These are phyloP conservation scores for Amylostereum chailletii DNA, from an alignment of 1,284 basidiomycete species.

Conservation along the genomic window DNA sequence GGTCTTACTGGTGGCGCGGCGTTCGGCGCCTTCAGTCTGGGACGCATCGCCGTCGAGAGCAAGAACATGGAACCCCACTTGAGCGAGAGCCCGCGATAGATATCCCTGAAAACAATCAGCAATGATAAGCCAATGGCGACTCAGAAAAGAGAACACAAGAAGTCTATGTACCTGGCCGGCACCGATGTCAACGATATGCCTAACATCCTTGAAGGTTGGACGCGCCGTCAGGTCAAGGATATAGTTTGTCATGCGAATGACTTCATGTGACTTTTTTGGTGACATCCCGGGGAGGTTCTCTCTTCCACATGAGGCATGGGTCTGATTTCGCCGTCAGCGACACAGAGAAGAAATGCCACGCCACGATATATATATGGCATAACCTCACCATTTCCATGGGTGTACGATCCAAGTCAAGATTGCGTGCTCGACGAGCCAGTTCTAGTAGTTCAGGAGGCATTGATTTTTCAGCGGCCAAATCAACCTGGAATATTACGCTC, in stretches of 20 bases:
- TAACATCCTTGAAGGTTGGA: conserved; percentile 12
- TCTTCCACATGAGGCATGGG: neutral
- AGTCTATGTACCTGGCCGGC: conserved; percentile 38
- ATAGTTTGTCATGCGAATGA: conserved; percentile 35
- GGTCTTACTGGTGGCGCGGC: conserved; percentile 18
- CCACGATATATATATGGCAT: neutral
- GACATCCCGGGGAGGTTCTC: conserved; percentile 31
- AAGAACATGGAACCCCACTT: conserved; percentile 32
- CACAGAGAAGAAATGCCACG: neutral
- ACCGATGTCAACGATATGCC: conserved; percentile 40
- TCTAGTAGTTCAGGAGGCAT: neutral
- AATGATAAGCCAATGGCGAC: conserved; percentile 4
- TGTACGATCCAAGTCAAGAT: neutral
- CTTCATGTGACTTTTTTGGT: conserved; percentile 48
- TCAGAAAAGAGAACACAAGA: conserved; percentile 2
- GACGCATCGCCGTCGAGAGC: conserved; percentile 40
- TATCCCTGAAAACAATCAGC: conserved; percentile 29
- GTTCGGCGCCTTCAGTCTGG: conserved; percentile 35
- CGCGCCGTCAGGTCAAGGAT: conserved; percentile 20
- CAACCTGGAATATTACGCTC: neutral
- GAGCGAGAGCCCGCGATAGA: conserved; percentile 33
- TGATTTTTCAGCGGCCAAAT: neutral
- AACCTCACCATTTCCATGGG: neutral
- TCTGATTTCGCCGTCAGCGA: conserved; percentile 1
- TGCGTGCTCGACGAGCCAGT: neutral